Evolutionary conservation across 2,329 filamentous ascomycete genomes (phyloP), one percentile per base, ranked within the genome.

Genomic region (Colletotrichum somersetense): DNA sequence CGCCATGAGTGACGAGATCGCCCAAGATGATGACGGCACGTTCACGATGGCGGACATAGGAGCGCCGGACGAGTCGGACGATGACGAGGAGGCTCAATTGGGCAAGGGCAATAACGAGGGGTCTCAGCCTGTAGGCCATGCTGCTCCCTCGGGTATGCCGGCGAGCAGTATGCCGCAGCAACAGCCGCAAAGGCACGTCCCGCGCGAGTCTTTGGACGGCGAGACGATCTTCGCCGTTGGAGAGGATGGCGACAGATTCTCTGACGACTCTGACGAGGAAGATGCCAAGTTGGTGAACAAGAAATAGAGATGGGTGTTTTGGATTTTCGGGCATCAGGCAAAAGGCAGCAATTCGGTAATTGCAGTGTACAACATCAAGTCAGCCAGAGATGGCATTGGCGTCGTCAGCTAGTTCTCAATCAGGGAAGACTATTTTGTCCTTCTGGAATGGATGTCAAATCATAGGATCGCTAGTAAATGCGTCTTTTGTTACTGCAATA

Each of bases 1-100:
- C 78, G 96, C 96, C 74, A 99, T 99, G 96, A 97, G 94, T 84
- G 96, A 99, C 79, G 96, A 99, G 89, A 92, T 99, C 79, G 96
- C 96, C 3, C 96, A 98, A 88, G 96, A 99, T 78, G 96, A 99
- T 77, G 96, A 98, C 79, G 96, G 96, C 46, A 89, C 87, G 57
- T 99, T 99, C 80, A 96, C 98, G 80, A 97, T 99, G 80, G 93
- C 93, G 61, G 96, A 96, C 68, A 92, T 99, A 74, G 94, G 94
- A 63, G 93, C 94, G 62, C 89, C 89, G 3, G 91, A 91, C 65
- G 89, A 91, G 74, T 90, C 87, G 62, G 88, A 89, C 67, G 84
- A 89, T 46, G 87, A 88, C 71, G 89, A 92, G 77, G 87, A 90
- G 78, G 85, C 85, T 16, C 80, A 85, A 8, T 80, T 87, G 57